A percentile compares a stretch with the other conserved stretches of the same genome.
Conservation (phyloP, 345 rosid species). For the Eutrema yunnanense region DNA sequence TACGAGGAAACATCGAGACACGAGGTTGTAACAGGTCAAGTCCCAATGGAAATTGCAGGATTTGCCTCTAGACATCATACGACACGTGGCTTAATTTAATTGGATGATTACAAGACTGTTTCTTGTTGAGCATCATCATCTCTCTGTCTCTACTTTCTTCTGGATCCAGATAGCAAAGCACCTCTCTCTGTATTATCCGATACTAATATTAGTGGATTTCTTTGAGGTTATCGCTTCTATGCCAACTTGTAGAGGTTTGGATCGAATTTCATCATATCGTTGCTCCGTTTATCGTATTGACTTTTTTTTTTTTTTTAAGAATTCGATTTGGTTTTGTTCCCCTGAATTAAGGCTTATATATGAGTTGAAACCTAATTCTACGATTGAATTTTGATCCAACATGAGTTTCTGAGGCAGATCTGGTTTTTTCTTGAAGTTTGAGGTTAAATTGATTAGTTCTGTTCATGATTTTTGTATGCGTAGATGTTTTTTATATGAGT, state of each 20-base stretch:
- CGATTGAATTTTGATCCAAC: not conserved
- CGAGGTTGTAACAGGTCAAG: slow-evolving; percentile 6
- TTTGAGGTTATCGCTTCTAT: not conserved
- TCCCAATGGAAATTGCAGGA: not conserved
- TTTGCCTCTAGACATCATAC: not conserved
- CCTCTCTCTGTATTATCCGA: not conserved
- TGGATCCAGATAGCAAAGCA: slow-evolving; percentile 28
- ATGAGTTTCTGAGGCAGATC: not conserved
- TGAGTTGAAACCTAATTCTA: not conserved
- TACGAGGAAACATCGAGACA: not conserved
- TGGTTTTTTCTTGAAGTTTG: not conserved
- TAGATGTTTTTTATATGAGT: not conserved
- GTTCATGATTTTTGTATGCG: not conserved
- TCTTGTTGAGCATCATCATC: not conserved
- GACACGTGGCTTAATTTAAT: not conserved
- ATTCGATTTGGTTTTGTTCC: not conserved
- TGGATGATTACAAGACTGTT: not conserved
- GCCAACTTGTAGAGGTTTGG: slow-evolving; percentile 32
- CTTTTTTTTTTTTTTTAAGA: not conserved
- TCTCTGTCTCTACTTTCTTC: not conserved
- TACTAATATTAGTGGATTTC: not conserved
- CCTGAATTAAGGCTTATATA: slow-evolving; percentile 20
- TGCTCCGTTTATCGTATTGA: not conserved
- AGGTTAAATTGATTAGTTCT: not conserved
- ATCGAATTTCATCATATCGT: not conserved